Evolutionary conservation across 495 filamentous ascomycete genomes (phyloP), one percentile per base, ranked within the genome.

Genomic region (Rhypophila decipiens): DNA sequence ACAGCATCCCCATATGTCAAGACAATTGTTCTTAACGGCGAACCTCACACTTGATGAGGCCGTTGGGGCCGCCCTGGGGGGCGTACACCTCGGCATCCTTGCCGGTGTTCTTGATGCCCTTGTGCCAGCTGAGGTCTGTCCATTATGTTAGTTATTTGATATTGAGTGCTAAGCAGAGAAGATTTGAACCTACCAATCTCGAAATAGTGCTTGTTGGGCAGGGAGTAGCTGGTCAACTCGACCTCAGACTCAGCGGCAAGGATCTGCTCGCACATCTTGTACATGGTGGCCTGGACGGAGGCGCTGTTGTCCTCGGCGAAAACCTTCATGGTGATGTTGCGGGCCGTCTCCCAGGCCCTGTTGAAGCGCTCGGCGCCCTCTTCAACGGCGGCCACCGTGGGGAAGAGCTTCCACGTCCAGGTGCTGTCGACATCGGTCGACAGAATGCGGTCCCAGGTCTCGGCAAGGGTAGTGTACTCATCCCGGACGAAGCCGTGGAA

Each of bases 201-300:
- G 61, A 96, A 98, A 70, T 95, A 98, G 66, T 98, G 93, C 72
- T 95, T 96, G 71, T 98, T 98, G 18, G 93, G 93, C 61, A 98
- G 72, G 11, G 82, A 77, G 60, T 96, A 97, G 55, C 84, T 79
- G 31, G 90, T 86, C 11, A 77, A 70, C 35, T 86, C 80, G 9
- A 88, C 76, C 64, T 82, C 70, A 23, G 87, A 80, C 45, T 77
- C 88, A 21, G 72, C 79, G 15, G 74, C 86, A 53, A 98, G 72
- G 53, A 98, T 96, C 70, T 85, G 76, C 64, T 91, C 83, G 48
- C 78, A 79, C 93, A 98, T 98, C 76, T 95, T 91, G 70, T 95
- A 97, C 93, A 98, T 96, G 47, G 90, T 96, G 52, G 84, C 83
- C 76, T 98, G 93, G 15, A 98, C 93, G 58, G 86, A 91, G 39